These are phyloP conservation scores for Alternaria sp. DNA, from an alignment of 2,329 filamentous ascomycete genomes.

Conservation along the genomic window DNA sequence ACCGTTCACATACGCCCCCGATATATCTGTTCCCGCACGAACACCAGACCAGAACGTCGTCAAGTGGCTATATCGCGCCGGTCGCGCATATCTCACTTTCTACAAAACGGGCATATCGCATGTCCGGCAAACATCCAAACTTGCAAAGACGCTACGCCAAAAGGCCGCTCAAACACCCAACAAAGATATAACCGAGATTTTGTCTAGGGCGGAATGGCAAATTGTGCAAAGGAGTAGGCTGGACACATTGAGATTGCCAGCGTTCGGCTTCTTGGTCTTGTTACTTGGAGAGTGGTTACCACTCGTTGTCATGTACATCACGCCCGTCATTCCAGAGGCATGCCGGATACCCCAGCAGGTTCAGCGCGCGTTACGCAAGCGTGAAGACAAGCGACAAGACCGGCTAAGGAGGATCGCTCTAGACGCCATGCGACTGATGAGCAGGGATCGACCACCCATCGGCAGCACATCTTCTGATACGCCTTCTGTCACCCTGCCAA, in stretches of 20 bases:
- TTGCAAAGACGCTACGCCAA: slow-evolving; percentile 53
- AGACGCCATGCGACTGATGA: slow-evolving; percentile 25
- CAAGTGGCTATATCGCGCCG: slow-evolving; percentile 66
- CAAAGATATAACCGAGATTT: slow-evolving; percentile 16
- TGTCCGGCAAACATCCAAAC: slow-evolving; percentile 70
- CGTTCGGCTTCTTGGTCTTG: slow-evolving; percentile 77
- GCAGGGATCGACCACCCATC: slow-evolving; percentile 13
- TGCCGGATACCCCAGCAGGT: slow-evolving; percentile 84
- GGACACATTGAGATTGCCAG: slow-evolving; percentile 78
- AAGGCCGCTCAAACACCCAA: slow-evolving; percentile 24
- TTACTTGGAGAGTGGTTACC: slow-evolving; percentile 88
- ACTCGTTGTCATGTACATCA: slow-evolving; percentile 74
- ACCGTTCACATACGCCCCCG: slow-evolving; percentile 72
- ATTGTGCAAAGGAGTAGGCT: slow-evolving; percentile 70
- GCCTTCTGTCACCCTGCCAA: neutral
- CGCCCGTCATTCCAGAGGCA: slow-evolving; percentile 76
- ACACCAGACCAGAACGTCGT: slow-evolving; percentile 54
- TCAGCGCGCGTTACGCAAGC: slow-evolving; percentile 60
- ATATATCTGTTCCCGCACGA: slow-evolving; percentile 67
- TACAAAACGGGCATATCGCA: slow-evolving; percentile 85
- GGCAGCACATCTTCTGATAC: neutral
- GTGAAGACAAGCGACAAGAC: slow-evolving; percentile 51
- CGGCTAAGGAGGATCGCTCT: slow-evolving; percentile 20
- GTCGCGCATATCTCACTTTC: slow-evolving; percentile 79
- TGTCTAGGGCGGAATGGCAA: slow-evolving; percentile 73